Base-by-base conservation (phyloP, 2,329 filamentous ascomycete species). In the Aspergillus thermomutatus region DNA sequence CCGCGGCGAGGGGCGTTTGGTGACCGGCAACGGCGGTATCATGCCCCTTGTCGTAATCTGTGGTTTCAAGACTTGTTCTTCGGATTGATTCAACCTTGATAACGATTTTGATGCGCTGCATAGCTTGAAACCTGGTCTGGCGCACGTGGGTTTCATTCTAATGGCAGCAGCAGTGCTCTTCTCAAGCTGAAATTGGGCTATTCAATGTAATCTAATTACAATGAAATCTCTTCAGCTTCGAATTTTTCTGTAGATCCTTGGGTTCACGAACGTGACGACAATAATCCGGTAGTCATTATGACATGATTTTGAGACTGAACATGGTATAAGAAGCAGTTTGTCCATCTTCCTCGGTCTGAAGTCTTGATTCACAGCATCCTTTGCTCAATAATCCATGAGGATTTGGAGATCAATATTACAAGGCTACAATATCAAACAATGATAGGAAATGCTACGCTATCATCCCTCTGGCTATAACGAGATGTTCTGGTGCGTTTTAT, bases 1-100 rank as follows among this genome's bases (percentile, higher is more conserved):
- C 58, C 54, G 37, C 54, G 55, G 54, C 28, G 50, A 49, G 58
- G 61, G 65, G 64, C 62, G 64, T 67, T 65, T 52, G 56, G 59
- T 51, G 50, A 55, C 51, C 50, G 37, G 50, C 49, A 60, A 47
- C 45, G 56, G 50, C 53, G 45, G 50, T 51, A 60, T 56, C 34
- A 53, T 61, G 59, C 59, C 54, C 51, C 54, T 60, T 41, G 34
- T 52, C 49, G 31, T 47, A 43, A 48, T 56, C 50, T 27, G 37
- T 48, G 49, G 25, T 53, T 49, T 19, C 19, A 17, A 26, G 8
- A 26, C 46, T 50, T 54, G 41, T 46, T 21, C 21, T 25, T 46
- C 19, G 23, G 23, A 46, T 46, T 46, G 11, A 7, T 23, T 46
- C 43, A 23, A 23, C 21, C 43, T 21, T 46, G 43, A 46, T 26